These are phyloP conservation scores for Jaltomata sinuosa DNA, from an alignment of 257 asterid species.

Conservation along the genomic window DNA sequence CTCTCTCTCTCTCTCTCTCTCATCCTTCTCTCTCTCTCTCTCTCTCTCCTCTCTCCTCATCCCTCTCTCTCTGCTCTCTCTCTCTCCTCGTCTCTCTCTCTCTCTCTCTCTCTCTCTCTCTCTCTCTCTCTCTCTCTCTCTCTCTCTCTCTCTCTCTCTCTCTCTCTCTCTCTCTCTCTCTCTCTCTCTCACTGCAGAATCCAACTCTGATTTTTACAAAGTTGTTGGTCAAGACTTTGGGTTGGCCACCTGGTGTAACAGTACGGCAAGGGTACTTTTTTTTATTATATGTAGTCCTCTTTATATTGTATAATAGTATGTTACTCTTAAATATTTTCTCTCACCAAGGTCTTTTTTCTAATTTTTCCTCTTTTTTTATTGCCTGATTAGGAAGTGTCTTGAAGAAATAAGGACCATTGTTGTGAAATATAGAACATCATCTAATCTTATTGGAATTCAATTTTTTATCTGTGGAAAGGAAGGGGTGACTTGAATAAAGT, in stretches of 20 bases:
- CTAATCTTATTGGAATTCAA: neutral
- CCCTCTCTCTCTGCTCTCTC: no score
- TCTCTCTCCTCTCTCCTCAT: no score
- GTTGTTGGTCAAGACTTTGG: conserved; percentile 89
- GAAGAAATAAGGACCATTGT: conserved; percentile 93
- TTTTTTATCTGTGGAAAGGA: neutral
- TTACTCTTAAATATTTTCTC: neutral
- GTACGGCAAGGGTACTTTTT: conserved; percentile 78
- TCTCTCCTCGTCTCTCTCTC: no score
- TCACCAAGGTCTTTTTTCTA: neutral
- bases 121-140: no score
- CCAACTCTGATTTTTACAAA: conserved; percentile 75
- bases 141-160: no score
- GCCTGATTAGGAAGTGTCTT: conserved; percentile 58
- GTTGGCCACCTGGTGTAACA: conserved; percentile 84
- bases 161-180: no score
- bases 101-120: no score
- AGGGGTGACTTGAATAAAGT: neutral
- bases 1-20: no score
- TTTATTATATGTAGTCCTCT: conserved; percentile 5
- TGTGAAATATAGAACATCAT: conserved; percentile 37
- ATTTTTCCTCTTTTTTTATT: conserved; percentile 15
- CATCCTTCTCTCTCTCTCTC: no score
- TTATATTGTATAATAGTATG: neutral
- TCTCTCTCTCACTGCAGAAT: no score